A percentile compares a stretch with the other conserved stretches of the same genome.
Evolutionary conservation across 1,284 basidiomycete species (phyloP).

Genomic region (Pterula multifida): DNA sequence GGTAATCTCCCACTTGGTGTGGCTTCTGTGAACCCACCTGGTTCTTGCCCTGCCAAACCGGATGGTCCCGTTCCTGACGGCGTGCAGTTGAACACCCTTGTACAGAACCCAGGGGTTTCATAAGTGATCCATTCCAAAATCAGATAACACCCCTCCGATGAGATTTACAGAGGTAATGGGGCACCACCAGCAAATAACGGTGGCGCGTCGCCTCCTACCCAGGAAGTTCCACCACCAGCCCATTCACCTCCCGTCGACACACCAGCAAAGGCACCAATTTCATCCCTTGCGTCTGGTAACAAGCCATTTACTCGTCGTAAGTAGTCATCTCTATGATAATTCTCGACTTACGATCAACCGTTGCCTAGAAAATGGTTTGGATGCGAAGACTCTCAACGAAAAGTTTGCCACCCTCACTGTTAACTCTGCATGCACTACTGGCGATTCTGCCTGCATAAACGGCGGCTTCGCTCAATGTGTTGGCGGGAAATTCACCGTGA

Average conservation of each 20-base stretch:
- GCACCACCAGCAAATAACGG: not conserved
- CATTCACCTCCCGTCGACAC: no score
- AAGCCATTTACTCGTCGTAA: not conserved
- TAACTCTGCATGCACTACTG: constrained; percentile 21
- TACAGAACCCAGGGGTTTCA: constrained; percentile 13
- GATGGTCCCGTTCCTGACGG: constrained; percentile 21
- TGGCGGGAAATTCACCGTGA: constrained; percentile 22
- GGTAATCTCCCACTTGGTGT: constrained; percentile 29
- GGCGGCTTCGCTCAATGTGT: constrained; percentile 28
- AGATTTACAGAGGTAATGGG: not conserved
- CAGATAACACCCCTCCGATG: not conserved
- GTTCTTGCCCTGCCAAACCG: constrained; percentile 27
- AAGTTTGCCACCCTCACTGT: constrained; percentile 25
- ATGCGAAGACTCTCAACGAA: constrained; percentile 28
- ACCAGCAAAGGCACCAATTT: not conserved
- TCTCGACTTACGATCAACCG: not conserved
- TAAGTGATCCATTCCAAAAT: constrained; percentile 3
- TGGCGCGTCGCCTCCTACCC: not conserved
- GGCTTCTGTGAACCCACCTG: constrained; percentile 19
- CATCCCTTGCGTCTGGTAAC: not conserved
- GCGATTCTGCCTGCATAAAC: constrained; percentile 25
- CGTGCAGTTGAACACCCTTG: constrained; percentile 13
- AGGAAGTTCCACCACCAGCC: not conserved
- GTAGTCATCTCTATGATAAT: not conserved
- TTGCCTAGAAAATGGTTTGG: constrained; percentile 22